Evolutionary conservation across 2,329 filamentous ascomycete genomes (phyloP), one percentile per base, ranked within the genome.

Genomic region (Botrytis hyacinthi): DNA sequence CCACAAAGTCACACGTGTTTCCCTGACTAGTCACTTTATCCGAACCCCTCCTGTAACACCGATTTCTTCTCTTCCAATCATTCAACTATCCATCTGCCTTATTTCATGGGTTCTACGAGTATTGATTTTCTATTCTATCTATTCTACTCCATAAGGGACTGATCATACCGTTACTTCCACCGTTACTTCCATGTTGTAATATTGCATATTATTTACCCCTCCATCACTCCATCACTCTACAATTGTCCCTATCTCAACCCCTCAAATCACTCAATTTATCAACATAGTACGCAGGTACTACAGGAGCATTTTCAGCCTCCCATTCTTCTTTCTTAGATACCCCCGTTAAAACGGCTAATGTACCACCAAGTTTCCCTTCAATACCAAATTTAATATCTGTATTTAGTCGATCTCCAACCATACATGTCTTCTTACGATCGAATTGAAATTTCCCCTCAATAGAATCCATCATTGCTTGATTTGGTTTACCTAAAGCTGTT

Each of bases 401-500:
- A 82, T 98, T 93, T 76, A 97, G 85, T 44, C 96, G 88, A 82
- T 99, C 96, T 10, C 96, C 96, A 61, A 99, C 89, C 96, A 99
- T 99, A 83, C 96, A 98, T 1, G 96, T 93, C 78, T 90, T 90
- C 74, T 87, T 89, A 54, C 95, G 89, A 82, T 98, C 91, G 71
- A 99, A 92, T 77, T 92, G 87, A 82, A 98, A 98, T 83, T 97
- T 97, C 74, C 95, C 95, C 85, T 98, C 95, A 73, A 99, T 92
- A 4, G 96, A 94, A 82, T 98, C 95, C 95, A 99, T 97, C 96
- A 99, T 99, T 6, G 95, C 95, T 85, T 97, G 94, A 81, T 94
- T 97, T 4, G 96, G 96, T 84, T 99, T 99, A 0, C 96, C 96
- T 59, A 98, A 84, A 4, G 93, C 90, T 46, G 94, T 83, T 0